A percentile compares a stretch with the other conserved stretches of the same genome.
Evolutionary conservation across 495 filamentous ascomycete genomes (phyloP).

Genomic region (Podospora australis): DNA sequence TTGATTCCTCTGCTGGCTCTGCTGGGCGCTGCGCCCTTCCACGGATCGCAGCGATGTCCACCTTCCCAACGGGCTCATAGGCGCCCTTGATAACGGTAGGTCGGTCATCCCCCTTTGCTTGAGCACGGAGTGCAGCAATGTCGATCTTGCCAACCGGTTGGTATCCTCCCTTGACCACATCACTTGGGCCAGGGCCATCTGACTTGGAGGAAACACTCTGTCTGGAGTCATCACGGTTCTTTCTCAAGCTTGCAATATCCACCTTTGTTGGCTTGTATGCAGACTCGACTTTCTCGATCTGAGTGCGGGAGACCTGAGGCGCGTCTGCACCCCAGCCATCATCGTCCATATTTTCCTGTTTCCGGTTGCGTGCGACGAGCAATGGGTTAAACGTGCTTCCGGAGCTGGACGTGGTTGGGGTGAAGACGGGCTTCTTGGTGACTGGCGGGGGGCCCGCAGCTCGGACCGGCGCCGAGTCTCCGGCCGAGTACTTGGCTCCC

Average conservation of each 20-base stretch:
- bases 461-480: constrained; percentile 42
- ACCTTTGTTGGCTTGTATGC: constrained; percentile 94
- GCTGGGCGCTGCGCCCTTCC: constrained; percentile 65
- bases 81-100: constrained; percentile 80
- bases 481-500: constrained; percentile 83
- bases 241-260: constrained; percentile 71
- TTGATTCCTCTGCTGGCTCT: constrained; percentile 37
- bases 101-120: constrained; percentile 73
- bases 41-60: constrained; percentile 91
- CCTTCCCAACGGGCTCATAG: constrained; percentile 91
- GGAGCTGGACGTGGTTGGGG: constrained; percentile 63
- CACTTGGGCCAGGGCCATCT: constrained; percentile 36
- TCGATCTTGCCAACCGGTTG: constrained; percentile 93
- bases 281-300: constrained; percentile 87
- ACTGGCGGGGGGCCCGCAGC: constrained; percentile 57
- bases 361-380: constrained; percentile 44
- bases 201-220: constrained; percentile 35
- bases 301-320: constrained; percentile 73
- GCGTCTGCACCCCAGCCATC: constrained; percentile 98
- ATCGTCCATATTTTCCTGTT: constrained; percentile 39
- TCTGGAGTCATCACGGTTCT: constrained; percentile 56
- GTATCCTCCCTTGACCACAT: constrained; percentile 84
- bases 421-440: constrained; percentile 83
- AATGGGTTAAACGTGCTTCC: constrained; percentile 61
- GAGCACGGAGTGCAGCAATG: constrained; percentile 76